Conservation (phyloP, 2,329 filamentous ascomycete genomes). For the Anthostomella pinea region DNA sequence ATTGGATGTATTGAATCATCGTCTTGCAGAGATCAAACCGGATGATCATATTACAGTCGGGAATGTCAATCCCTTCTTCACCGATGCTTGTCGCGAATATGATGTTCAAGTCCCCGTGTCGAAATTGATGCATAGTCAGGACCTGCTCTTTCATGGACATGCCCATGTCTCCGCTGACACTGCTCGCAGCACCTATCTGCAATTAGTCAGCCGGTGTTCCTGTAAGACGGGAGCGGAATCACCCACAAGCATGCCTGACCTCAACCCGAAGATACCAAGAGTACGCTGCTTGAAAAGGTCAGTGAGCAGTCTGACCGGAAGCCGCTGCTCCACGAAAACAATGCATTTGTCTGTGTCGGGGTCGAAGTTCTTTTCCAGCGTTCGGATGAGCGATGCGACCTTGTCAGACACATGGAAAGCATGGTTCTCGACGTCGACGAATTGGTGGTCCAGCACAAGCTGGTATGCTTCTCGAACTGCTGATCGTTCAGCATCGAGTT, state of each 20-base stretch:
- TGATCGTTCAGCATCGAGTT: slow-evolving; percentile 21
- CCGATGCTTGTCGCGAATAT: slow-evolving; percentile 65
- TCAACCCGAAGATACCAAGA: slow-evolving; percentile 56
- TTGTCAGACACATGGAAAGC: slow-evolving; percentile 65
- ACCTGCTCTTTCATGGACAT: slow-evolving; percentile 74
- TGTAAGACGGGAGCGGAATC: not conserved
- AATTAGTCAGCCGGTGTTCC: slow-evolving; percentile 14
- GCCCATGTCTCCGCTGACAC: slow-evolving; percentile 54
- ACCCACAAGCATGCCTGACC: slow-evolving; percentile 53
- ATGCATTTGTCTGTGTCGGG: slow-evolving; percentile 67
- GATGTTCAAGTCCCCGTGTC: slow-evolving; percentile 57
- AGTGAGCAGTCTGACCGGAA: slow-evolving; percentile 71
- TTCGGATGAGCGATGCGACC: slow-evolving; percentile 58
- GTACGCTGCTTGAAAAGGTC: slow-evolving; percentile 60
- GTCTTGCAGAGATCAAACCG: slow-evolving; percentile 86
- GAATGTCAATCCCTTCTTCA: slow-evolving; percentile 67
- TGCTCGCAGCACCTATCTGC: slow-evolving; percentile 40
- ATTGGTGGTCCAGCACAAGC: slow-evolving; percentile 51
- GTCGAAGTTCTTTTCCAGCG: slow-evolving; percentile 63
- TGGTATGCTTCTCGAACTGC: slow-evolving; percentile 57
- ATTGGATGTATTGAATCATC: slow-evolving; percentile 94
- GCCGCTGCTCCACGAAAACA: slow-evolving; percentile 78
- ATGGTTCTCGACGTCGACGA: slow-evolving; percentile 34
- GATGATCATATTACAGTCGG: slow-evolving; percentile 64
- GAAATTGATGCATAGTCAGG: slow-evolving; percentile 65